phyloP scores from a whole-genome alignment of 805 yeast genomes.

The Starmerella scarabaei region DNA sequence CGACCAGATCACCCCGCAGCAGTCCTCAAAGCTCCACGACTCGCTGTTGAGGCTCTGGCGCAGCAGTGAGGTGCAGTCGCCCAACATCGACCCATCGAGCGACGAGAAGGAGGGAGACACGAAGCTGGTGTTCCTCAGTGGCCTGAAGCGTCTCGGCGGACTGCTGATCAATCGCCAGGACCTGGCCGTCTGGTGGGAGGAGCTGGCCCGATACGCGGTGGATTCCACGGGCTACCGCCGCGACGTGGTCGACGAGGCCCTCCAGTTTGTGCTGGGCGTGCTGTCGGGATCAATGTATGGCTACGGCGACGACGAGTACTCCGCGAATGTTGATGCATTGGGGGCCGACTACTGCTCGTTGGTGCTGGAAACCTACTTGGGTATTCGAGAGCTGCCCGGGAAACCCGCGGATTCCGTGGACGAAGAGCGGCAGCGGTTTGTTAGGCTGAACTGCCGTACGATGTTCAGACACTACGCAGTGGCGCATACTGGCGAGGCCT shows the following conservation, averaged over 20 bases:
- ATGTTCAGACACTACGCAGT: constrained; percentile 35
- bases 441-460: constrained; percentile 33
- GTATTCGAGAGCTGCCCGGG: constrained; percentile 1
- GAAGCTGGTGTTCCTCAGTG: constrained; percentile 24
- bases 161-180: constrained; percentile 23
- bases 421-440: constrained; percentile 41
- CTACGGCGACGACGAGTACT: constrained; percentile 13
- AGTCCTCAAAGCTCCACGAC: constrained; percentile 28
- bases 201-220: constrained; percentile 38
- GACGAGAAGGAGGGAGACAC: constrained; percentile 9
- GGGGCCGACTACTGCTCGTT: constrained; percentile 18
- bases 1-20: constrained; percentile 16
- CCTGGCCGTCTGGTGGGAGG: constrained; percentile 37
- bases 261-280: constrained; percentile 25
- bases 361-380: constrained; percentile 21
- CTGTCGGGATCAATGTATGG: constrained; percentile 20
- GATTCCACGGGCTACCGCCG: constrained; percentile 45
- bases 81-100: not conserved
- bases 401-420: constrained; percentile 2
- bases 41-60: constrained; percentile 24
- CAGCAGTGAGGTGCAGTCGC: constrained; percentile 5
- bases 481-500: constrained; percentile 30
- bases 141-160: constrained; percentile 25
- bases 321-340: constrained; percentile 16
- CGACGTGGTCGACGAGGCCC: constrained; percentile 28